Percentiles rank a stretch among this genome's conserved stretches.
These are phyloP conservation scores for Verticillium nonalfalfae DNA, from an alignment of 2,329 filamentous ascomycete species.

Conservation along the genomic window DNA sequence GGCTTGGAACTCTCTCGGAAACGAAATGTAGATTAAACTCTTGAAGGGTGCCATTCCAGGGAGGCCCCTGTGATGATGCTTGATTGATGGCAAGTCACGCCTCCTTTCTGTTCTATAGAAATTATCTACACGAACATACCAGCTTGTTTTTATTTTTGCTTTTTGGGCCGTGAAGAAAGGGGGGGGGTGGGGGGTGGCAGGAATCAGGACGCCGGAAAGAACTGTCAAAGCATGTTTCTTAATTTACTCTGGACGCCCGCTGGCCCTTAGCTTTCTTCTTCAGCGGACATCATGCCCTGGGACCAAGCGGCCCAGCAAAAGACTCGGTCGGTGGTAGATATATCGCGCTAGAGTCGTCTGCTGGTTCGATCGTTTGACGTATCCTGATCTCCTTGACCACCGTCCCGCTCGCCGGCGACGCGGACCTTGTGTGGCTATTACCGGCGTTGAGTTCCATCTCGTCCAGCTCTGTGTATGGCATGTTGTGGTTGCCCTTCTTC, in stretches of 20 bases:
- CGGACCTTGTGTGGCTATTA: background rate
- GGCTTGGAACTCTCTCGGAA: no score
- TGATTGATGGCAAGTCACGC: no score
- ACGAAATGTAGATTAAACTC: no score
- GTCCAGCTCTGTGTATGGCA: conserved; percentile 6
- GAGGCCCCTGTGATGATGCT: no score
- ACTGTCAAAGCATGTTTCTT: no score
- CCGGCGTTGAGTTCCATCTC: conserved; percentile 5
- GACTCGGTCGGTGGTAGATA: background rate
- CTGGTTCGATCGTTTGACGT: conserved; percentile 5
- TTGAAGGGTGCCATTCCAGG: no score
- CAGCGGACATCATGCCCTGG: background rate
- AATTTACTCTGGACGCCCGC: background rate
- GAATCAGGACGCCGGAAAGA: no score
- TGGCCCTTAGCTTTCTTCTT: background rate
- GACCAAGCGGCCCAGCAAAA: background rate
- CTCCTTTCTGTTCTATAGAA: no score
- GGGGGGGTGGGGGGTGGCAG: no score
- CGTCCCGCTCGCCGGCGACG: background rate
- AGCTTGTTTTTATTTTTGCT: no score
- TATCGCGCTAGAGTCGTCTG: conserved; percentile 4
- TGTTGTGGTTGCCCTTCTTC: background rate
- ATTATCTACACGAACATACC: no score
- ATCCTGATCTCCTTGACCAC: conserved; percentile 7
- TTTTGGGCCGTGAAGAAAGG: no score